These are phyloP conservation scores for Mariannaea sp. DNA, from an alignment of 2,329 filamentous ascomycete genomes.

Conservation along the genomic window DNA sequence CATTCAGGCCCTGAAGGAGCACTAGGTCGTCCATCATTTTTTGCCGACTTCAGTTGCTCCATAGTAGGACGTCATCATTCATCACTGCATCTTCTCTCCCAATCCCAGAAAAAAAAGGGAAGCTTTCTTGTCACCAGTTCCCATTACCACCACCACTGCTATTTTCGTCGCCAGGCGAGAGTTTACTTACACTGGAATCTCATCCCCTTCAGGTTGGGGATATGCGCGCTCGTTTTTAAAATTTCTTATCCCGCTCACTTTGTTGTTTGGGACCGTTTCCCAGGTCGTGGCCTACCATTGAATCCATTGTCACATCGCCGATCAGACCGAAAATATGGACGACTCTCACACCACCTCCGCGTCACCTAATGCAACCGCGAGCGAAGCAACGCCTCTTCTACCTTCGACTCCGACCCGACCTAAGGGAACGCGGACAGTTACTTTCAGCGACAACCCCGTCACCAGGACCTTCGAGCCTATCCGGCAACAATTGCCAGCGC, in stretches of 20 bases:
- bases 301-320: conserved; percentile 9
- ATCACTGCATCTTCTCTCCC: conserved; percentile 16
- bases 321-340: conserved; percentile 14
- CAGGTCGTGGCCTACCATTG: conserved; percentile 11
- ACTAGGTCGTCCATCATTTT: too few relatives aligned
- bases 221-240: conserved; percentile 12
- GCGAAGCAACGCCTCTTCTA: conserved; percentile 46
- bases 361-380: conserved; percentile 23
- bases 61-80: conserved; percentile 36
- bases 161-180: conserved; percentile 24
- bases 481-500: conserved; percentile 29
- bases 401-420: conserved; percentile 44
- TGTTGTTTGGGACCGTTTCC: conserved; percentile 1
- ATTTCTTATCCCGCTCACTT: too few relatives aligned
- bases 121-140: conserved; percentile 7
- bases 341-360: conserved; percentile 34
- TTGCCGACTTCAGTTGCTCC: too few relatives aligned
- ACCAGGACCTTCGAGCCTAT: conserved; percentile 64
- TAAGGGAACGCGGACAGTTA: conserved; percentile 67
- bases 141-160: conserved; percentile 15
- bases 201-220: conserved; percentile 2
- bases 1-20: too few relatives aligned
- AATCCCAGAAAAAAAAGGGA: conserved; percentile 21
- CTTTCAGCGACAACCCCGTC: conserved; percentile 74
- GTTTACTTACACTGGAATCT: background rate